Percentiles rank a stretch among this genome's conserved stretches.
Conservation (phyloP, 306 rosid species). For the Glycine latifolia region DNA sequence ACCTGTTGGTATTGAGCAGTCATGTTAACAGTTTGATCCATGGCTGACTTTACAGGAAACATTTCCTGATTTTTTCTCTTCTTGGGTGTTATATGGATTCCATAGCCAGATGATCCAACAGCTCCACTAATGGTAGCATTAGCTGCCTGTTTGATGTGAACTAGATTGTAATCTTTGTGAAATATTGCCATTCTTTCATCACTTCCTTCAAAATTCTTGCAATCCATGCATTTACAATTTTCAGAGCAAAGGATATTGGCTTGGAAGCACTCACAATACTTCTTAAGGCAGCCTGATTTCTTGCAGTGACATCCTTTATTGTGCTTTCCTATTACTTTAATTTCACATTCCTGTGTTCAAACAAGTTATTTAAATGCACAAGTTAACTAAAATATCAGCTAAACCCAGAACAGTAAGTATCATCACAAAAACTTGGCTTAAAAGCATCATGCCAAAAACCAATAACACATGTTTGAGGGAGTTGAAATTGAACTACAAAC, state of each 20-base stretch:
- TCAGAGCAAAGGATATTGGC: slow-evolving; percentile 79
- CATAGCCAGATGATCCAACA: slow-evolving; percentile 62
- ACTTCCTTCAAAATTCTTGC: slow-evolving; percentile 85
- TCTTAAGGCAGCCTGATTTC: slow-evolving; percentile 92
- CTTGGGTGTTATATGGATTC: slow-evolving; percentile 56
- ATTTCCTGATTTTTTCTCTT: slow-evolving; percentile 61
- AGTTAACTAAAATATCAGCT: slow-evolving; percentile 35
- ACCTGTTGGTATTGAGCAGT: slow-evolving; percentile 63
- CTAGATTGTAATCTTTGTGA: slow-evolving; percentile 53
- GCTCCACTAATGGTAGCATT: slow-evolving; percentile 71
- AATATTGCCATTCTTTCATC: slow-evolving; percentile 62
- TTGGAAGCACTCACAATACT: slow-evolving; percentile 90
- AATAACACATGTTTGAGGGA: slow-evolving; percentile 23
- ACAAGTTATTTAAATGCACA: slow-evolving; percentile 43
- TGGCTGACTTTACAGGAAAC: slow-evolving; percentile 46
- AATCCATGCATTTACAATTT: slow-evolving; percentile 79
- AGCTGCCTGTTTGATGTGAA: slow-evolving; percentile 62
- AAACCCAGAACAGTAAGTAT: slow-evolving; percentile 26
- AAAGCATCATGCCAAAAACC: slow-evolving; percentile 17
- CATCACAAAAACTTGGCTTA: slow-evolving; percentile 32
- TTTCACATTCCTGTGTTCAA: slow-evolving; percentile 63
- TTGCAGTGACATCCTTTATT: slow-evolving; percentile 89
- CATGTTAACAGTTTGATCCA: slow-evolving; percentile 51
- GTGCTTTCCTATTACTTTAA: slow-evolving; percentile 77
- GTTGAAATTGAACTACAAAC: slow-evolving; percentile 54